Evolutionary conservation across 106 monocot genomes (phyloP).

Genomic region (Phalaenopsis equestris): DNA sequence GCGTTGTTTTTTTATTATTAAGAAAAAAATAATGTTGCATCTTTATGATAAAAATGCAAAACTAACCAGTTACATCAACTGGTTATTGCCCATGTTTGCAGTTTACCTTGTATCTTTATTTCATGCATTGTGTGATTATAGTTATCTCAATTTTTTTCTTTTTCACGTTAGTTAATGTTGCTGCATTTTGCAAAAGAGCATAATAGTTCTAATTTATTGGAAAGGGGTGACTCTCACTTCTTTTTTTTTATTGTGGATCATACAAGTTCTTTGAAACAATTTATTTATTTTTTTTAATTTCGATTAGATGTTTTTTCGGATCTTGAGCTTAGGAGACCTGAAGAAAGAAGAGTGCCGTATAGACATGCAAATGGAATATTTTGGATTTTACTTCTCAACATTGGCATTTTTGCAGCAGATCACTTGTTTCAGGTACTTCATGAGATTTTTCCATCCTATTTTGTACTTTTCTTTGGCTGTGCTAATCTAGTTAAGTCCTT

Average conservation of each 20-base stretch:
- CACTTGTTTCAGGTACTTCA: conserved; percentile 71
- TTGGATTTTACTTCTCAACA: conserved; percentile 88
- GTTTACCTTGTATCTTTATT: background rate
- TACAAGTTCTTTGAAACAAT: background rate
- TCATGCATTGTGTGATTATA: background rate
- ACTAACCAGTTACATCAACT: background rate
- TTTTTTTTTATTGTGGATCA: background rate
- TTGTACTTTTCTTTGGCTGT: background rate
- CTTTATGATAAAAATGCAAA: conserved; percentile 4
- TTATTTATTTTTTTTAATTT: background rate
- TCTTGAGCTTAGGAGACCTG: conserved; percentile 61
- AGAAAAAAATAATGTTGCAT: too few species aligned
- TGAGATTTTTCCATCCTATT: background rate
- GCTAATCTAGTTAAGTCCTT: background rate
- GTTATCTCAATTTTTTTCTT: background rate
- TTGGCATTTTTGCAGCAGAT: conserved; percentile 78
- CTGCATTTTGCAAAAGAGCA: background rate
- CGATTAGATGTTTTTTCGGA: conserved; percentile 40
- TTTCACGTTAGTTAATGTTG: background rate
- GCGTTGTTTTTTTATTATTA: too few species aligned
- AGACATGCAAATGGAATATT: conserved; percentile 76
- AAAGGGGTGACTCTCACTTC: background rate
- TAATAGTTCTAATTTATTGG: background rate
- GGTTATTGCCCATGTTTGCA: background rate
- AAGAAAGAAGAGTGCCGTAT: conserved; percentile 29